A percentile compares a stretch with the other conserved stretches of the same genome.
phyloP scores from a whole-genome alignment of 495 filamentous ascomycete species.

The Stereocaulon alpinum region DNA sequence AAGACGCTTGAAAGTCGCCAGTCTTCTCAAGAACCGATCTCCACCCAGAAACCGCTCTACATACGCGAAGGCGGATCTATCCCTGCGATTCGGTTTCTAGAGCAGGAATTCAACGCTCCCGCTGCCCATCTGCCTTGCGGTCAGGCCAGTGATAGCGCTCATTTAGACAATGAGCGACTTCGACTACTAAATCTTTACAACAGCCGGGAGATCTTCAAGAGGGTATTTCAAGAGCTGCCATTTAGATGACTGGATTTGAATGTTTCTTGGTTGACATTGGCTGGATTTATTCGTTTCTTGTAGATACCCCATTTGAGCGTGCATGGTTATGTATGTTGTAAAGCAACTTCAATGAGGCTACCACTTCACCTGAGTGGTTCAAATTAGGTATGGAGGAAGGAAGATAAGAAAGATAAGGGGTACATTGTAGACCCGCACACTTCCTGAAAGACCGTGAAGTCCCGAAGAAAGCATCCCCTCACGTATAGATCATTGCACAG shows the following conservation, averaged over 20 bases:
- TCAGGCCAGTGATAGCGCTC: constrained; percentile 86
- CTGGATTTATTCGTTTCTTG: too few relatives aligned
- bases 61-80: constrained; percentile 95
- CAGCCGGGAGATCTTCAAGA: constrained; percentile 81
- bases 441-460: background rate
- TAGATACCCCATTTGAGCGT: constrained; percentile 6
- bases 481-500: too few relatives aligned
- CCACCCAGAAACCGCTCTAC: constrained; percentile 44
- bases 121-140: constrained; percentile 92
- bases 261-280: background rate
- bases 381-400: background rate
- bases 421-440: background rate
- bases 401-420: background rate
- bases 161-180: constrained; percentile 90
- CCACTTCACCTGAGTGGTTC: background rate
- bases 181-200: constrained; percentile 80
- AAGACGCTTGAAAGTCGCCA: background rate
- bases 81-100: constrained; percentile 82
- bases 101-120: constrained; percentile 87
- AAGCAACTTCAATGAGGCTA: background rate
- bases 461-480: background rate
- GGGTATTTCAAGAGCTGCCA: constrained; percentile 66
- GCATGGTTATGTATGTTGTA: too few relatives aligned
- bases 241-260: background rate
- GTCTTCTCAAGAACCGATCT: background rate